phyloP scores from a whole-genome alignment of 495 filamentous ascomycete species.

The Penicillium arizonense region DNA sequence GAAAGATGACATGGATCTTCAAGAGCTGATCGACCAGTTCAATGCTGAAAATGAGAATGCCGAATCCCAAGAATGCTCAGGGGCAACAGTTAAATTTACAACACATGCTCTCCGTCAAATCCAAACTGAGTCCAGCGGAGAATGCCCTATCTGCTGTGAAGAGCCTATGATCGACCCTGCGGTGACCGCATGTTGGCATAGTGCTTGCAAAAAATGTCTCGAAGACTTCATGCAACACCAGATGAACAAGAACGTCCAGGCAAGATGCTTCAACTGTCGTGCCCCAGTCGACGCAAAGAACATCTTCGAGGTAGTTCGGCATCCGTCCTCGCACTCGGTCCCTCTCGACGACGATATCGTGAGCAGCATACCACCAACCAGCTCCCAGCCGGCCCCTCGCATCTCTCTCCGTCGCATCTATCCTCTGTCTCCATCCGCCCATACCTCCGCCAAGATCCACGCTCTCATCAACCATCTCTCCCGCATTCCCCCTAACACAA shows the following conservation, averaged over 20 bases:
- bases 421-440: slow-evolving; percentile 57
- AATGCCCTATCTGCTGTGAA: slow-evolving; percentile 93
- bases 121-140: slow-evolving; percentile 78
- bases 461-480: slow-evolving; percentile 73
- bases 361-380: slow-evolving; percentile 28
- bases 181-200: slow-evolving; percentile 96
- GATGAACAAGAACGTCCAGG: slow-evolving; percentile 66
- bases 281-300: slow-evolving; percentile 78
- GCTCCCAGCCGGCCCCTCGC: slow-evolving; percentile 46
- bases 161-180: slow-evolving; percentile 92
- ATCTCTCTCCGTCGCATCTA: slow-evolving; percentile 82
- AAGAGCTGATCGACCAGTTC: slow-evolving; percentile 80
- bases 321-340: slow-evolving; percentile 32
- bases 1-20: slow-evolving; percentile 94
- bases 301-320: slow-evolving; percentile 82
- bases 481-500: slow-evolving; percentile 65
- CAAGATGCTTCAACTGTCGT: slow-evolving; percentile 87
- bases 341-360: slow-evolving; percentile 32
- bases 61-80: slow-evolving; percentile 31
- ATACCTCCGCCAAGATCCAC: slow-evolving; percentile 79
- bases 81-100: slow-evolving; percentile 60
- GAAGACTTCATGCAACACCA: slow-evolving; percentile 85
- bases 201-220: slow-evolving; percentile 89
- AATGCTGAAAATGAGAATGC: slow-evolving; percentile 64
- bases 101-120: slow-evolving; percentile 88